These are phyloP conservation scores for Calonectria pauciramosa DNA, from an alignment of 2,329 filamentous ascomycete genomes.

Conservation along the genomic window DNA sequence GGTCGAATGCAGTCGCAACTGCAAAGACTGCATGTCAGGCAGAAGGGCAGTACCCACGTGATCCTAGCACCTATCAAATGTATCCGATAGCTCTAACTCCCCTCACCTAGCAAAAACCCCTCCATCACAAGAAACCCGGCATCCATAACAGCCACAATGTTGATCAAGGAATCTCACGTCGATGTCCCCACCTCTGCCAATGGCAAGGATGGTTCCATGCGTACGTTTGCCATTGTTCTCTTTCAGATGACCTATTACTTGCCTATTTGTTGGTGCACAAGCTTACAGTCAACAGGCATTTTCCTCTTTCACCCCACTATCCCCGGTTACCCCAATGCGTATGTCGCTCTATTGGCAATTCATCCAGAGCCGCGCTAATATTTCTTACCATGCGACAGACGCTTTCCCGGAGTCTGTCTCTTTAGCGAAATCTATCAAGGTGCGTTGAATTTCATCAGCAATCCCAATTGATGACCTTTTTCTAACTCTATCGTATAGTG, in stretches of 20 bases:
- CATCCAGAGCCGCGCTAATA: conserved; percentile 17
- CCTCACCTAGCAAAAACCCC: conserved; percentile 6
- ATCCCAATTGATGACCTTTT: neutral
- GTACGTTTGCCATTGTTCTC: conserved; percentile 49
- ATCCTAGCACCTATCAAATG: conserved; percentile 1
- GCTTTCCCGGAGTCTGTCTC: conserved; percentile 87
- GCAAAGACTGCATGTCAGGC: neutral
- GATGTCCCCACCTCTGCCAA: conserved; percentile 66
- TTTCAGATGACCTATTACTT: conserved; percentile 17
- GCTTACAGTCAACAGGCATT: conserved; percentile 71
- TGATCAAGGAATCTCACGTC: conserved; percentile 66
- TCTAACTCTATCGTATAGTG: conserved; percentile 63
- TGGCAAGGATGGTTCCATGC: conserved; percentile 68
- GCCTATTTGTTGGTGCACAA: neutral
- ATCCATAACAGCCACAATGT: conserved; percentile 53
- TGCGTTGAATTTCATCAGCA: conserved; percentile 51
- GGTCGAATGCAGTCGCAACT: neutral
- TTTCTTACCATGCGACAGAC: conserved; percentile 51
- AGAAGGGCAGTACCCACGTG: neutral
- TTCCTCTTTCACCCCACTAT: conserved; percentile 91
- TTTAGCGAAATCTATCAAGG: conserved; percentile 98
- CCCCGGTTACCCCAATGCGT: conserved; percentile 88
- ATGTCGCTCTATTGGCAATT: conserved; percentile 48
- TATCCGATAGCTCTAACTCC: neutral
- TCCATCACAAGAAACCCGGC: neutral